A percentile compares a stretch with the other conserved stretches of the same genome.
phyloP scores from a whole-genome alignment of 1,139 yeast species.

The Candida albicans region DNA sequence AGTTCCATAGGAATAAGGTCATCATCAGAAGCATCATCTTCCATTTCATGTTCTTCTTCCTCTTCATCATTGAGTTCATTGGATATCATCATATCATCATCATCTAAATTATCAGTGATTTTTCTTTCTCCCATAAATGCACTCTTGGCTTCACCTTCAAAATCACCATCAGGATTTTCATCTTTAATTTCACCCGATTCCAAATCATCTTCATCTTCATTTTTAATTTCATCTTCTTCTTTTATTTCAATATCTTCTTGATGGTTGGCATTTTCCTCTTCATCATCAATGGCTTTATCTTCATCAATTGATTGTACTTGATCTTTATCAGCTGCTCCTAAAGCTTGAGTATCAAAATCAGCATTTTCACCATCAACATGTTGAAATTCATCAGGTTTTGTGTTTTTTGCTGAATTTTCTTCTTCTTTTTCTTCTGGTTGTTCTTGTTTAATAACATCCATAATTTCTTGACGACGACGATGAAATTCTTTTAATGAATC shows the following conservation, averaged over 20 bases:
- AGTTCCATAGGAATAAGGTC: too few relatives aligned
- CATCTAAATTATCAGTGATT: slow-evolving; percentile 44
- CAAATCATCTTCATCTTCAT: slow-evolving; percentile 23
- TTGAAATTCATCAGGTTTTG: slow-evolving; percentile 85
- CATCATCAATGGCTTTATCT: slow-evolving; percentile 83
- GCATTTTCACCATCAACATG: slow-evolving; percentile 85
- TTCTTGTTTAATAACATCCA: slow-evolving; percentile 55
- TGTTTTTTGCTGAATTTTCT: slow-evolving; percentile 48
- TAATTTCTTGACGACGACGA: slow-evolving; percentile 84
- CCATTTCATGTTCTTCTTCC: slow-evolving; percentile 17
- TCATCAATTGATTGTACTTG: slow-evolving; percentile 79
- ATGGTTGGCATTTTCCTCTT: slow-evolving; percentile 26
- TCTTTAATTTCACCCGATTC: slow-evolving; percentile 20
- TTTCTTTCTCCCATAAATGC: slow-evolving; percentile 54
- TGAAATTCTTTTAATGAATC: slow-evolving; percentile 90
- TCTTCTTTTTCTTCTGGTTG: slow-evolving; percentile 36
- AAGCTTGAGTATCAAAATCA: slow-evolving; percentile 79
- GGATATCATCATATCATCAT: slow-evolving; percentile 25
- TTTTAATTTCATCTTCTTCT: slow-evolving; percentile 23
- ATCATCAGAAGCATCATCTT: slow-evolving; percentile 14
- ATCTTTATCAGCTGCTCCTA: slow-evolving; percentile 86
- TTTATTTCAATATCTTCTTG: slow-evolving; percentile 14
- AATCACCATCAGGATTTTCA: slow-evolving; percentile 41
- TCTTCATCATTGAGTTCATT: slow-evolving; percentile 21
- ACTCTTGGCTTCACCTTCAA: slow-evolving; percentile 53